These are phyloP conservation scores for Vanilla planifolia DNA, from an alignment of 106 monocot species.

Conservation along the genomic window DNA sequence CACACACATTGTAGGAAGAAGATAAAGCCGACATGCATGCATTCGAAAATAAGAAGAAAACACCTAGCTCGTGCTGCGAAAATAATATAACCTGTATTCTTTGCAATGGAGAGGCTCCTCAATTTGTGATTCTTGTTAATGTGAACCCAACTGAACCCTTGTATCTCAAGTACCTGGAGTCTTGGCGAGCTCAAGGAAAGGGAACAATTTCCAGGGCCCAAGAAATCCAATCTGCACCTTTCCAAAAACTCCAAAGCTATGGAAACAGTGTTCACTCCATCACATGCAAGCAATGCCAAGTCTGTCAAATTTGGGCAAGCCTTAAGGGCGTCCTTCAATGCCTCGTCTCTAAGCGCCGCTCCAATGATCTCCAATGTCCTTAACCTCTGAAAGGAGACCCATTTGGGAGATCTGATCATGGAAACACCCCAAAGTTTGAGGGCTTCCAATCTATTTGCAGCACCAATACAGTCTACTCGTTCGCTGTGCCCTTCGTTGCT, in stretches of 20 bases:
- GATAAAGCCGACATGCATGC: neutral
- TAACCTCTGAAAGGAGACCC: conserved; percentile 41
- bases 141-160: conserved; percentile 71
- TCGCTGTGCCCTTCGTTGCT: neutral
- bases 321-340: conserved; percentile 29
- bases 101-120: conserved; percentile 49
- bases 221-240: conserved; percentile 81
- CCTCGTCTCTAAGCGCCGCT: conserved; percentile 40
- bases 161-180: conserved; percentile 23
- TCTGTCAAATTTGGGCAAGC: conserved; percentile 73
- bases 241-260: conserved; percentile 51
- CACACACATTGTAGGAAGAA: neutral
- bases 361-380: conserved; percentile 64
- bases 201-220: conserved; percentile 36
- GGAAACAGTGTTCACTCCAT: conserved; percentile 36
- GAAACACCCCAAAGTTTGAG: conserved; percentile 87
- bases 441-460: conserved; percentile 38
- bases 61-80: too few species aligned
- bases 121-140: conserved; percentile 41
- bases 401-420: conserved; percentile 42
- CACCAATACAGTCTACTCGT: conserved; percentile 44
- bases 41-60: neutral
- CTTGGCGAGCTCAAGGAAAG: conserved; percentile 41
- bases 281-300: conserved; percentile 83
- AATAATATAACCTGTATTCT: conserved; percentile 67